Base-by-base conservation (phyloP, 176 grass and related monocot species). In the Rhipidocladum racemiflorum region DNA sequence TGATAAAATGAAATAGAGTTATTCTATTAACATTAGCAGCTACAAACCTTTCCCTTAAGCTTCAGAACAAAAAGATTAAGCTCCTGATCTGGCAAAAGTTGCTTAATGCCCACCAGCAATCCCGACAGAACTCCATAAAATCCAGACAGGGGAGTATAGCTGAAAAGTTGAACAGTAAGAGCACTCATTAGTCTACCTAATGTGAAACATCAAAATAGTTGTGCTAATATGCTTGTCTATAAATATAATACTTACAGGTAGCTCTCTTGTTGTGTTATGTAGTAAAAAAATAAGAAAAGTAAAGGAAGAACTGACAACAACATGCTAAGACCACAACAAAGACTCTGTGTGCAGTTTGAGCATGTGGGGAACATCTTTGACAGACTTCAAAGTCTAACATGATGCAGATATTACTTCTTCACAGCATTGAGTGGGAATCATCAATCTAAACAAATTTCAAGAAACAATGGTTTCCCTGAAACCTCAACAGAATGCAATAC, bases 121-220 rank as follows among this genome's bases (percentile, higher is more conserved):
- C 96, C 96, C 35, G 96, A 91, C 28, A 98, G 79, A 85, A 93
- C 87, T 67, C 96, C 96, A 83, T 95, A 88, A 90, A 98, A 98
- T 46, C 96, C 96, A 89, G 90, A 95, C 75, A 98, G 68, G 75
- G 96, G 92, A 63, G 90, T 91, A 55, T 98, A 98, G 48, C 96
- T 98, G 88, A 53, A 71, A 87, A 83, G 75, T 24, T 42, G 76
- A 74, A 62, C 59, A 15, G 74, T 51, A 70, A 48, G 76, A 59
- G 81, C 30, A 82, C 73, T 16, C 53, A 38, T 75, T 51, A 55
- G 36, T 54, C 21, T 68, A 63, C 14, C 45, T 21, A 34, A 71
- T 17, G 77, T 36, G 21, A 63, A 55, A 40, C 59, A 81, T 66
- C 38, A 38, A 53, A 81, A 70, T 60, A 77, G 21, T 8, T 18